These are phyloP conservation scores for Colletotrichum sp. DNA, from an alignment of 2,329 filamentous ascomycete species.

Conservation along the genomic window DNA sequence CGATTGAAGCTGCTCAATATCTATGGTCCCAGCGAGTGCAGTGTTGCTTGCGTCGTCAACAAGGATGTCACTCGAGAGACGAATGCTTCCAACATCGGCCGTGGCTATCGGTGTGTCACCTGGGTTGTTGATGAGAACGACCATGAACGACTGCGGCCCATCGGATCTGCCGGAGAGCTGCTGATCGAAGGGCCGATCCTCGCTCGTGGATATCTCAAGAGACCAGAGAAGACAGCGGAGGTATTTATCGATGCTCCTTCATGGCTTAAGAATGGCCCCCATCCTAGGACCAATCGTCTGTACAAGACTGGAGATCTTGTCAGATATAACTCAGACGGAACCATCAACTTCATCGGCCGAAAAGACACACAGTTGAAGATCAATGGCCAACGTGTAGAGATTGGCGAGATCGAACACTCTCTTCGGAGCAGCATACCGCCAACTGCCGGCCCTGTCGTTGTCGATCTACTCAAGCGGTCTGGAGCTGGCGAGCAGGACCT, in stretches of 20 bases:
- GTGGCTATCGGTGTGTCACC: constrained; percentile 9
- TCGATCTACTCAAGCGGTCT: not conserved
- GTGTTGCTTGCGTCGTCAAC: not conserved
- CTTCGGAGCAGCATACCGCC: constrained; percentile 27
- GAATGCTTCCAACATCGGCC: constrained; percentile 24
- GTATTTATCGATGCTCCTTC: not conserved
- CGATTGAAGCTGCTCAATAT: not conserved
- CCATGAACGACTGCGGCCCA: constrained; percentile 18
- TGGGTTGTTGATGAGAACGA: constrained; percentile 26
- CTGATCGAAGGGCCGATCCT: constrained; percentile 21
- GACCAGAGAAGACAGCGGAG: not conserved
- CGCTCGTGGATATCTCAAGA: not conserved
- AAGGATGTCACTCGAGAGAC: not conserved
- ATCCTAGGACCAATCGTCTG: constrained; percentile 23
- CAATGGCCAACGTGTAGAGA: constrained; percentile 35
- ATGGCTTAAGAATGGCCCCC: constrained; percentile 22
- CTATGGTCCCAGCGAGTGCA: not conserved
- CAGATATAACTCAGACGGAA: constrained; percentile 26
- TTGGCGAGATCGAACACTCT: constrained; percentile 37
- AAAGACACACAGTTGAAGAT: constrained; percentile 36
- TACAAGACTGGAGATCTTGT: constrained; percentile 31
- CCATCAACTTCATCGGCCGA: constrained; percentile 27
- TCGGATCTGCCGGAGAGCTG: constrained; percentile 26
- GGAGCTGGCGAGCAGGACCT: not conserved
- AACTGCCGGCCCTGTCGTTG: not conserved